A percentile compares a stretch with the other conserved stretches of the same genome.
phyloP scores from a whole-genome alignment of 2,329 filamentous ascomycete species.

The Ophiocordyceps unilateralis region DNA sequence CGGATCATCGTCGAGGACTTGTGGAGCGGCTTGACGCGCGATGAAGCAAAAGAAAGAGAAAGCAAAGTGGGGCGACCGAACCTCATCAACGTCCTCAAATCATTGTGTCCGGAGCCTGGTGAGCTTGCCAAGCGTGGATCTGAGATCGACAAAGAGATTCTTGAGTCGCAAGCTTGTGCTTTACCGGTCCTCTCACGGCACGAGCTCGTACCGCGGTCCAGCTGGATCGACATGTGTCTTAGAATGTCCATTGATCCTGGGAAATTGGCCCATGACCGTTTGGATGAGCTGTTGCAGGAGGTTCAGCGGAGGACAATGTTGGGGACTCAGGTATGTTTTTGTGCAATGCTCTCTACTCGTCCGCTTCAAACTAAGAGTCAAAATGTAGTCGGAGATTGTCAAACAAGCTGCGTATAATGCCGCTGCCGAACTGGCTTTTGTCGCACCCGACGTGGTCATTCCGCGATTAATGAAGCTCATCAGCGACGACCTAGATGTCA shows the following conservation, averaged over 20 bases:
- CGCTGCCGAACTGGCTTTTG: slow-evolving; percentile 81
- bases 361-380: slow-evolving; percentile 1
- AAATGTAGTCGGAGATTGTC: slow-evolving; percentile 19
- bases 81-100: slow-evolving; percentile 42
- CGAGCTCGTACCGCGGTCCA: slow-evolving; percentile 58
- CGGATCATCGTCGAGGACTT: slow-evolving; percentile 51
- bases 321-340: slow-evolving; percentile 29
- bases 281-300: slow-evolving; percentile 49
- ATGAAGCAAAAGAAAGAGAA: slow-evolving; percentile 62
- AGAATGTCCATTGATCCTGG: slow-evolving; percentile 71
- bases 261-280: slow-evolving; percentile 46
- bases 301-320: slow-evolving; percentile 35
- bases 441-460: slow-evolving; percentile 70
- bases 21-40: slow-evolving; percentile 60
- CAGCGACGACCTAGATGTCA: slow-evolving; percentile 51
- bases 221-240: slow-evolving; percentile 82
- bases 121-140: slow-evolving; percentile 25
- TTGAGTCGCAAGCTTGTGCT: slow-evolving; percentile 57
- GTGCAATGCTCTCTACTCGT: neutral
- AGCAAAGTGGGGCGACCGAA: slow-evolving; percentile 48
- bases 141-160: slow-evolving; percentile 24
- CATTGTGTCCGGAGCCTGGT: slow-evolving; percentile 45
- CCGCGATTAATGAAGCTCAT: slow-evolving; percentile 61
- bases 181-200: slow-evolving; percentile 63
- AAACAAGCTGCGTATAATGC: slow-evolving; percentile 65